These are phyloP conservation scores for Scheffersomyces illinoinensis DNA, from an alignment of 1,139 yeast species.

Conservation along the genomic window DNA sequence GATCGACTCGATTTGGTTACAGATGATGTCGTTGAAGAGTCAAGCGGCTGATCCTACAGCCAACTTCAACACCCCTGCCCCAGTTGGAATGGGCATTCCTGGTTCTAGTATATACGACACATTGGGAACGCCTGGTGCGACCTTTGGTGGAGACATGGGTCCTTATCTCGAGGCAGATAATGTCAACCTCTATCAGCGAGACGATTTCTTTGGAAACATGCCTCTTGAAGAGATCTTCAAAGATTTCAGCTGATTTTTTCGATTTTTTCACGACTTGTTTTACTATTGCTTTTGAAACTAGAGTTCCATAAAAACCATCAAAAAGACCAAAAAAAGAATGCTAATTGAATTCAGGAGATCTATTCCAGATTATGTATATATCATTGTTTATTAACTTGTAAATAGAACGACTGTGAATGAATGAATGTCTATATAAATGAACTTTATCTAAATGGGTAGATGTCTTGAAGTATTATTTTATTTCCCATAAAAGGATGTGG, in stretches of 20 bases:
- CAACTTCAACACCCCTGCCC: neutral
- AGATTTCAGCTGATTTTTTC: constrained; percentile 2
- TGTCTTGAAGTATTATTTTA: too few species aligned
- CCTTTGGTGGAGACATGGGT: neutral
- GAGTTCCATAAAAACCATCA: neutral
- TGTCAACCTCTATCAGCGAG: neutral
- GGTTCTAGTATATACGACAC: neutral
- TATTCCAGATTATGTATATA: neutral
- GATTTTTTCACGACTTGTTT: neutral
- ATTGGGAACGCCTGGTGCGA: neutral
- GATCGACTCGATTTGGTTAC: constrained; percentile 31
- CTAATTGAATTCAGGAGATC: neutral
- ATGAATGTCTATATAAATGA: neutral
- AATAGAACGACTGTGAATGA: neutral
- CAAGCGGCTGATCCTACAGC: constrained; percentile 4
- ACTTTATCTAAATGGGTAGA: neutral
- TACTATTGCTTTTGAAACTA: neutral
- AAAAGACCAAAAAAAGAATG: neutral
- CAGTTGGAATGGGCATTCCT: neutral
- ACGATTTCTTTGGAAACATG: constrained; percentile 7
- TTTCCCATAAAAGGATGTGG: neutral
- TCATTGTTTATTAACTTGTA: neutral
- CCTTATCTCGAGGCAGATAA: neutral
- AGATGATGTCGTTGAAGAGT: constrained; percentile 27
- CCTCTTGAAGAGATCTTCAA: constrained; percentile 12